Base-by-base conservation (phyloP, 768 basidiomycete species). In the Mrakia blollopis region DNA sequence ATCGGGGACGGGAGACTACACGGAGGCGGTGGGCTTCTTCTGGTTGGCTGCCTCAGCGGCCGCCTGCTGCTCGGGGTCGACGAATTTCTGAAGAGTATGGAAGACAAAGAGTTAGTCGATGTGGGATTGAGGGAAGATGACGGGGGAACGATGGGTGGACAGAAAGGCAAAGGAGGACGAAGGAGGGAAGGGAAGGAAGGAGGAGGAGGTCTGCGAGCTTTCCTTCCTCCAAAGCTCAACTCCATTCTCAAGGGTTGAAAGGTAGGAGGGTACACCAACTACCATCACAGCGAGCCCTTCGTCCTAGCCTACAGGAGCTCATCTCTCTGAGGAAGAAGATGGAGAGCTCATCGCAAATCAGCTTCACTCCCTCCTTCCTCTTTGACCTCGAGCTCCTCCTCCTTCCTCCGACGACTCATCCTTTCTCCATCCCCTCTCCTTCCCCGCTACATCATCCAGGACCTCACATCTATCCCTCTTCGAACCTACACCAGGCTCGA, bases 31-130 rank as follows among this genome's bases (percentile, higher is more conserved):
- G 13, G 73, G 60, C 62, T 65, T 63, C 73, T 67, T 74, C 73
- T 67, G 62, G n/a, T 65, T 21, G 62, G 73, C 44, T 8, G 21
- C n/a, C 30, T 67, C 47, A 44, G 14, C 30, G n/a, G 62, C 62
- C 41, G 30, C 50, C 62, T 74, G 62, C 44, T 63, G 73, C 30
- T 62, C 73, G 44, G 73, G 73, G 73, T 74, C 73, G 47, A 74
- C 73, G 30, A 65, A 74, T 41, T 50, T 67, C 73, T 74, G 63
- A 30, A 68, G 23, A 21, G n/a, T 3, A 44, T 2, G 39, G 13
- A 13, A 37, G 37, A 41, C 2, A 30, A 21, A 44, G 35, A 41
- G 18, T 39, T 6, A 68, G 32, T 65, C 63, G 21, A 8, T 7
- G 1, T 65, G 18, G 16, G 35, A 37, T n/a, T 25, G 21, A 44